phyloP scores from a whole-genome alignment of 257 asterid species.

The Fraxinus anomala region DNA sequence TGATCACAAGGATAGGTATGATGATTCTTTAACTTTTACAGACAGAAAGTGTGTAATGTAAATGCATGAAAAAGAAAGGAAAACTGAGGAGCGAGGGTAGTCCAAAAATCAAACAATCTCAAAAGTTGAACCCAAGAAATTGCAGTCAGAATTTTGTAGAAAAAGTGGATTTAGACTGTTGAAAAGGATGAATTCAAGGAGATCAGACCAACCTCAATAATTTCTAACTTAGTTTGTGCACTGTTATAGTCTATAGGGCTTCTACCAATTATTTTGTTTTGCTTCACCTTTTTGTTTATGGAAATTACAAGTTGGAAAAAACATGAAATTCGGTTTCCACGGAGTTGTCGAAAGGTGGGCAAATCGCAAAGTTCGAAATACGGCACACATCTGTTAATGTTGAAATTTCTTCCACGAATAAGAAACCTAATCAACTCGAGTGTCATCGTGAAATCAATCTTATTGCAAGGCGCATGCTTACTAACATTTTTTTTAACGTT shows the following conservation, averaged over 20 bases:
- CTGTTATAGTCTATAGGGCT: background rate
- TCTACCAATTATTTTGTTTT: constrained; percentile 9
- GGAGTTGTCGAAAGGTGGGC: too few species aligned
- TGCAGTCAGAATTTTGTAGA: constrained; percentile 41
- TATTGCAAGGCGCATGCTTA: too few species aligned
- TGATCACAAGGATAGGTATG: too few species aligned
- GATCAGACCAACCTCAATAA: constrained; percentile 22
- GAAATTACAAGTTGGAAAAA: background rate
- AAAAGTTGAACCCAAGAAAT: constrained; percentile 44
- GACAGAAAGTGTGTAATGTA: constrained; percentile 1
- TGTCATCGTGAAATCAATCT: too few species aligned
- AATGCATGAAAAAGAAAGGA: constrained; percentile 40
- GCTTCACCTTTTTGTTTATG: background rate
- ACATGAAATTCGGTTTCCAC: background rate
- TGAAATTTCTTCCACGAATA: too few species aligned
- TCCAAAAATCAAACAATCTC: constrained; percentile 41
- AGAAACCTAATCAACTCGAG: too few species aligned
- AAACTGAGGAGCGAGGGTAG: too few species aligned
- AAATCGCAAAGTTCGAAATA: too few species aligned
- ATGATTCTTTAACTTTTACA: background rate
- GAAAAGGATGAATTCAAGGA: constrained; percentile 55
- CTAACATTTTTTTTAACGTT: too few species aligned
- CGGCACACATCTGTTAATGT: too few species aligned
- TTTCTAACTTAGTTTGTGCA: too few species aligned
- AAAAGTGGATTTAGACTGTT: constrained; percentile 43